Evolutionary conservation across 768 basidiomycete species (phyloP), one percentile per base, ranked within the genome.

Genomic region (Suillus placidus): DNA sequence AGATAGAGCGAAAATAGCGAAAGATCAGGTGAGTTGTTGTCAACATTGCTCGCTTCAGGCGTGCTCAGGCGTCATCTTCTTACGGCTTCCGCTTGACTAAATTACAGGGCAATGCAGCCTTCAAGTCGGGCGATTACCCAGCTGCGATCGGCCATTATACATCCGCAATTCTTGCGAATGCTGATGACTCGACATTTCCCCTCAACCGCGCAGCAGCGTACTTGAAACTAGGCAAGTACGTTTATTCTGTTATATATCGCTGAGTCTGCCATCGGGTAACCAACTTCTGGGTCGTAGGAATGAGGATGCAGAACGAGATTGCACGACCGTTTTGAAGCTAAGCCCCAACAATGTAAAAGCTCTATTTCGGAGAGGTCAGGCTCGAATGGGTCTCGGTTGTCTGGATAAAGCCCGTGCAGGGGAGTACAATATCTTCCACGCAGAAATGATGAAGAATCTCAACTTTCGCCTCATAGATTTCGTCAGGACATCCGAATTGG

Each of bases 191-290:
- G n/a, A 91, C 93, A 0, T 92, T 89, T 68, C 88, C 90, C 40
- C 82, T 96, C 40, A 98, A 98, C 74, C 87, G 96, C 52, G 93
- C 94, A 4, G 92, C 93, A 42, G 93, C 94, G 34, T 96, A 96
- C 80, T 84, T 98, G 67, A 96, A 95, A 83, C 85, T 97, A 80
- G 89, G 88, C 86, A 97, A 97, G 95, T 95, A 83, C 81, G 94
- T 89, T 77, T 60, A 6, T 37, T 12, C 43, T 47, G 60, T 10
- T 40, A 34, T 37, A 32, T 64, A 34, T 42, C 57, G 18, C 12
- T 2, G 10, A 26, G 2, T 23, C 42, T 45, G 20, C 34, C 18
- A 16, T 30, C 10, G 34, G 62, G 51, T 37, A 62, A 51, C 42
- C 32, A 43, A 40, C 35, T 49, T 57, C 34, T 64, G 23, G 66